Conservation (phyloP, 768 basidiomycete species). For the Galerina sulciceps region DNA sequence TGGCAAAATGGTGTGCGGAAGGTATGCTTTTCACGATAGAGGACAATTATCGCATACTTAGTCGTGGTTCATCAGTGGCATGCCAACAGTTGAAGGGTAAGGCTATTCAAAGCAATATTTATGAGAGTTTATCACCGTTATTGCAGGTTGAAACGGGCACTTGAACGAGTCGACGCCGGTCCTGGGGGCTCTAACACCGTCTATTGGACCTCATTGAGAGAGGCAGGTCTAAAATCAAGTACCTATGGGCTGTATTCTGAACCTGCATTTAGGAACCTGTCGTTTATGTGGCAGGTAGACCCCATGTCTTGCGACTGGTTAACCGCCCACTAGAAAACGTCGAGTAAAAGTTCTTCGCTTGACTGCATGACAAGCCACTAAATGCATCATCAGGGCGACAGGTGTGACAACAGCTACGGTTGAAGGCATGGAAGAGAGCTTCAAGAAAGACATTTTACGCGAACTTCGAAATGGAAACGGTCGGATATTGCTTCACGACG, state of each 20-base stretch:
- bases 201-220: slow-evolving; percentile 94
- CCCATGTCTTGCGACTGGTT: slow-evolving; percentile 88
- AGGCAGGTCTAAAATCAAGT: slow-evolving; percentile 48
- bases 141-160: slow-evolving; percentile 73
- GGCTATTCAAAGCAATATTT: slow-evolving; percentile 5
- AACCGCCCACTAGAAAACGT: slow-evolving; percentile 93
- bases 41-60: not conserved
- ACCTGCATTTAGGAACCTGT: slow-evolving; percentile 77
- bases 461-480: slow-evolving; percentile 78
- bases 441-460: slow-evolving; percentile 86
- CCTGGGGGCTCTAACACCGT: slow-evolving; percentile 76
- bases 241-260: no score
- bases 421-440: slow-evolving; percentile 85
- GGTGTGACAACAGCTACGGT: slow-evolving; percentile 91
- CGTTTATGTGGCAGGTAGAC: slow-evolving; percentile 82
- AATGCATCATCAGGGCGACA: slow-evolving; percentile 65
- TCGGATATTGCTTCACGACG: slow-evolving; percentile 90
- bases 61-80: slow-evolving; percentile 61
- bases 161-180: slow-evolving; percentile 80
- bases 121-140: not conserved
- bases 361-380: not conserved
- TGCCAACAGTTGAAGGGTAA: slow-evolving; percentile 93
- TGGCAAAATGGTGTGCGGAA: slow-evolving; percentile 77
- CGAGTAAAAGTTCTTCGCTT: slow-evolving; percentile 60
- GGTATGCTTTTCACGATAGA: slow-evolving; percentile 44